phyloP scores from a whole-genome alignment of 1,284 basidiomycete genomes.

The Tilletia setariae region DNA sequence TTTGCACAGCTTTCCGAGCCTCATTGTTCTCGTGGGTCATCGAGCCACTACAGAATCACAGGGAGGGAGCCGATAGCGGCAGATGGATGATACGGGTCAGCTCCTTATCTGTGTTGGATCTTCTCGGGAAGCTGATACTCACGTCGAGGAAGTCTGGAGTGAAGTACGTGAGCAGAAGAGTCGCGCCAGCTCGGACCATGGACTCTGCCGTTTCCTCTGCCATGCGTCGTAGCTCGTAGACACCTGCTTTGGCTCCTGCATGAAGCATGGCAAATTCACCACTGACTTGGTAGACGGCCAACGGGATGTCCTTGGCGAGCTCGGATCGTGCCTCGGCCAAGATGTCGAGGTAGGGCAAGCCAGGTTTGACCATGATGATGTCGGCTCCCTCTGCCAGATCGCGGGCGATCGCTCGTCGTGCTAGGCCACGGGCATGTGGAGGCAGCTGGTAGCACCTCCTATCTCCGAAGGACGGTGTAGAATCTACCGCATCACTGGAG shows the following conservation, averaged over 20 bases:
- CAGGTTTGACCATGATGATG: constrained; percentile 98
- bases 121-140: constrained; percentile 19
- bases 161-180: constrained; percentile 87
- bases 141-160: constrained; percentile 73
- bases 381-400: constrained; percentile 93
- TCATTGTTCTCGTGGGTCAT: too few relatives aligned
- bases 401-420: constrained; percentile 83
- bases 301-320: constrained; percentile 77
- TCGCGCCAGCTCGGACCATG: constrained; percentile 86
- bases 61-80: too few relatives aligned
- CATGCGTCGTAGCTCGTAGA: constrained; percentile 86
- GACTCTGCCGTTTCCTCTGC: constrained; percentile 88
- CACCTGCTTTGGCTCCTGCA: constrained; percentile 85
- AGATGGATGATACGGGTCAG: too few relatives aligned
- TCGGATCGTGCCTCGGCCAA: constrained; percentile 75
- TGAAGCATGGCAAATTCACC: constrained; percentile 97
- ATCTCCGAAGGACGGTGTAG: constrained; percentile 88
- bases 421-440: constrained; percentile 79
- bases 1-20: too few relatives aligned
- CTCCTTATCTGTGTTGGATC: too few relatives aligned
- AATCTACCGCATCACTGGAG: constrained; percentile 85
- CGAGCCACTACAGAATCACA: too few relatives aligned
- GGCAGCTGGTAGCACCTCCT: constrained; percentile 97
- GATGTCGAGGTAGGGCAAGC: constrained; percentile 92
- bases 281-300: constrained; percentile 73